Base-by-base conservation (phyloP, 2,329 filamentous ascomycete species). In the Botrytis elliptica region DNA sequence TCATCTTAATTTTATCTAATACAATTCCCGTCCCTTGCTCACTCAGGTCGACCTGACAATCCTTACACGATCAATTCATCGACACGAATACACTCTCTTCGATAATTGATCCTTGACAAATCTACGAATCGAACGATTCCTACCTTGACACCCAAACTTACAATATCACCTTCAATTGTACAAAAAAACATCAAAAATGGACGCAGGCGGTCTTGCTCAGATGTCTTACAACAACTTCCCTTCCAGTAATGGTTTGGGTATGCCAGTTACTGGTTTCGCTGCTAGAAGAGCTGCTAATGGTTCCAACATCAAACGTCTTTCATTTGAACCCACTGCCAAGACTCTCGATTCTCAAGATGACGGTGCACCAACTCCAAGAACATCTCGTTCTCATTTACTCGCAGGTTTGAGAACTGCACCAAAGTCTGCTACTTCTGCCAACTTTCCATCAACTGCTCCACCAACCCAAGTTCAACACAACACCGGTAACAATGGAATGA, bases 201-300 rank as follows among this genome's bases (percentile, higher is more conserved):
- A 97, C 95, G 91, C 95, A 90, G 95, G 95, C 89, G 94, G 94
- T 96, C 93, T 97, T 87, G 92, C 94, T 96, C 94, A 97, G 89
- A 98, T 98, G 95, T 93, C 94, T 86, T 95, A 94, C 87, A 93
- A 91, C 87, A 89, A 91, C 84, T 93, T 93, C 83, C 85, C 88
- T 83, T 87, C 92, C 83, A 86, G 89, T 82, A 89, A 89, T 83
- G 91, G 90, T 79, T 87, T 97, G 79, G 90, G 91, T 81, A 90
- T 93, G 85, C 92, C 94, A 71, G 87, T 89, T 76, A 90, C 92
- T 77, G 93, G 94, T 80, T 92, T 97, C 81, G 94, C 93, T 76
- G 95, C 95, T 79, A 92, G 96, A 79, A 89, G 90, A 77, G 79
- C 79, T 93, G 66, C 71, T 25, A 97, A 81, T 81, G 93, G 93